Evolutionary conservation across 2,329 filamentous ascomycete genomes (phyloP), one percentile per base, ranked within the genome.

Genomic region (Scytalidium lignicola): DNA sequence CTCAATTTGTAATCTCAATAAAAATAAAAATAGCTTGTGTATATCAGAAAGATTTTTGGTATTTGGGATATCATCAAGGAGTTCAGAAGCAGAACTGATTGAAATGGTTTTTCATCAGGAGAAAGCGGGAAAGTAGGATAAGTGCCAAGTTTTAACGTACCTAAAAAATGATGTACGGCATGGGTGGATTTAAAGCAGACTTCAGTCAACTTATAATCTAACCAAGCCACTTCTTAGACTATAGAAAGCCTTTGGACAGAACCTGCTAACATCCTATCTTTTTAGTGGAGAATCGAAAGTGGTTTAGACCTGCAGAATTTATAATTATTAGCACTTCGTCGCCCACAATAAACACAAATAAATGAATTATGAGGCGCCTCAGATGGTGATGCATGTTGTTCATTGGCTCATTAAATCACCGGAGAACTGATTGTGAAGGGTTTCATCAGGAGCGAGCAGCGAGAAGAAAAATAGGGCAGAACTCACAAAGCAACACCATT

Each of bases 21-120:
- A 32, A 52, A 50, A 29, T 37, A 49, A 23, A 43, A 42, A 43
- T 44, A 48, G 45, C 32, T 41, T 52, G 58, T 60, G 58, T 54
- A 54, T 52, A 67, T 80, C 75, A 80, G 77, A 82, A 74, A 74
- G 70, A 70, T 74, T 78, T 74, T 83, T 85, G 80, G 81, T 83
- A 81, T 75, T 72, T 72, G 67, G 73, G 68, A 63, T 79, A 67
- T 84, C 82, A 78, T 83, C 82, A 85, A 71, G 59, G 66, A 63
- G 60, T 80, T 86, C 83, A 86, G 83, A 78, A 86, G 83, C 83
- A 86, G 83, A 86, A 86, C 83, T 86, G 83, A 76, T 76, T 74
- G 67, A 74, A 72, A 71, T 68, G 56, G 60, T 70, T 73, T 82
- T 72, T 86, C 82, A 86, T 86, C 83, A 85, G 74, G 63, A 66